Evolutionary conservation across 176 grass and related monocot species (phyloP), one percentile per base, ranked within the genome.

Genomic region (Aegilops tauschii): DNA sequence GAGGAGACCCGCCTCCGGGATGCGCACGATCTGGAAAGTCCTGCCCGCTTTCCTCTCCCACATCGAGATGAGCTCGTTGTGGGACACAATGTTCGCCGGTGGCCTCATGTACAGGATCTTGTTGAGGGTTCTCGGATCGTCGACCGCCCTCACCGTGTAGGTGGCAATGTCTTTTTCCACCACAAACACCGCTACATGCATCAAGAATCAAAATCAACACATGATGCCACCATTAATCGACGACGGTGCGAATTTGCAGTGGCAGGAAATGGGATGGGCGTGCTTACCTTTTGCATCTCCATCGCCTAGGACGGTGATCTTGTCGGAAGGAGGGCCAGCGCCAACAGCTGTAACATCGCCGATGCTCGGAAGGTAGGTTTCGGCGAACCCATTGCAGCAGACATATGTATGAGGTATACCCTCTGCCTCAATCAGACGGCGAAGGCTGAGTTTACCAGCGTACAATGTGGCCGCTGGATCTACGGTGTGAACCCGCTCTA

Each of bases 101-200:
- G 86, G 91, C 4, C 86, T 89, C 65, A 95, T 9, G 80, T 92
- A 92, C 42, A 95, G 56, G 9, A 89, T 85, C 80, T 91, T 95
- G 84, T 95, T 93, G 30, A 95, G 65, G 25, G 86, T 84, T 69
- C 86, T 87, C 0, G 54, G 86, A 54, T 95, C 88, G 7, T 86
- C 34, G 8, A 89, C 35, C 5, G 88, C 65, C 17, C 81, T 79
- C 50, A 87, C 71, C 20, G 90, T 89, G 76, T 89, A 93, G 10
- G 49, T 5, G 1, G 49, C 49, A 18, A 52, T 52, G 49, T 52
- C 49, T 52, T 52, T 5, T 52, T 52, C 49, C 49, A 47, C 71
- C 71, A 47, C 27, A 52, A 52, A 52, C 49, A 52, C 49, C 5
- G 14, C 49, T 52, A 0, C 5, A 6, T 52, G 16, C 49, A 3